phyloP scores from a whole-genome alignment of 1,139 yeast genomes.

The Barnettozyma hawaiiensis region DNA sequence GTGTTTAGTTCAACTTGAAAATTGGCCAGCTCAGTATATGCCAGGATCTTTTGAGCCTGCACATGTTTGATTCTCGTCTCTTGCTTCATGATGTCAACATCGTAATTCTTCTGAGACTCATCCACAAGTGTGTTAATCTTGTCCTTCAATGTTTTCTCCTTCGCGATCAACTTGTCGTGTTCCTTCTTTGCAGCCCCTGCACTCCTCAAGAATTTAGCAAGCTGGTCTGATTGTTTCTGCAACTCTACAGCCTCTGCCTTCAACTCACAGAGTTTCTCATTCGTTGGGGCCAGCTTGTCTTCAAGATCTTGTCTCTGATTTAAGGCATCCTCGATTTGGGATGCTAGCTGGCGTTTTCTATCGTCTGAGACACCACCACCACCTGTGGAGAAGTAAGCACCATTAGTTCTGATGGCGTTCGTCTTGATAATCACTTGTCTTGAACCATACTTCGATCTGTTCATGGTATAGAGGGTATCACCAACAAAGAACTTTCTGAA shows the following conservation, averaged over 20 bases:
- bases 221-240: constrained; percentile 15
- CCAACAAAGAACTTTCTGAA: constrained; percentile 60
- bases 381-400: constrained; percentile 35
- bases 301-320: constrained; percentile 18
- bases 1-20: constrained; percentile 14
- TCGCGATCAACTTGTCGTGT: constrained; percentile 19
- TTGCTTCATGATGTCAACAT: constrained; percentile 14
- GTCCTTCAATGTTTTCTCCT: constrained; percentile 26
- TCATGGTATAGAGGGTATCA: constrained; percentile 44
- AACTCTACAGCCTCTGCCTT: constrained; percentile 17
- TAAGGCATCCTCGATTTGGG: constrained; percentile 21
- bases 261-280: constrained; percentile 21
- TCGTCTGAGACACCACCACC: constrained; percentile 46
- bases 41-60: constrained; percentile 17
- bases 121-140: constrained; percentile 27
- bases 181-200: constrained; percentile 19
- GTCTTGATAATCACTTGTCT: constrained; percentile 39
- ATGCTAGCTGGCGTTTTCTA: constrained; percentile 20
- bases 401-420: constrained; percentile 12
- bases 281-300: constrained; percentile 23
- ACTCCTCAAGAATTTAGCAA: constrained; percentile 18
- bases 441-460: constrained; percentile 54
- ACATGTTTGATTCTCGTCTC: constrained; percentile 21
- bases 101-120: constrained; percentile 18
- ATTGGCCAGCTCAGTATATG: constrained; percentile 26